Evolutionary conservation across 495 filamentous ascomycete genomes (phyloP), one percentile per base, ranked within the genome.

Genomic region (Lophiotrema nucula): DNA sequence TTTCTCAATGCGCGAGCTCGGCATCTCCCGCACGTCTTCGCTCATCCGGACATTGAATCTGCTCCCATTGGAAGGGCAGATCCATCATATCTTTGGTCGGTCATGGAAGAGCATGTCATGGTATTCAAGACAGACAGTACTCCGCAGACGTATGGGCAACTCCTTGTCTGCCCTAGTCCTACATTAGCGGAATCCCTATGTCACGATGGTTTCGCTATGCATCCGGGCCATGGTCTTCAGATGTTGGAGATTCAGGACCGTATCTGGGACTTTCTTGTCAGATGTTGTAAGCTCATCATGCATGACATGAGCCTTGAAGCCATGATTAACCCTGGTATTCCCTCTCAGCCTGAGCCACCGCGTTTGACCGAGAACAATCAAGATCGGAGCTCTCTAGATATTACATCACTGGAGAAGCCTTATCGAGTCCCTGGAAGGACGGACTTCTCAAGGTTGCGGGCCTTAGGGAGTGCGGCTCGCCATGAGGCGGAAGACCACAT

Each of bases 1-100:
- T 68, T 85, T 3, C 60, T 86, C 1, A 76, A 81, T 26, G 47
- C 78, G 0, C 69, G 82, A 1, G 76, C 68, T n/a, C 74, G 79
- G 2, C 47, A 80, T 58, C 56, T 37, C 0, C 79, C 81, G 0
- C 65, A 66, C 28, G 31, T 50, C 4, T 84, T 83, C 60, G 70
- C 69, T 1, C 49, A 27, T 2, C 58, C 59, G 0, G 79, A 83
- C 41, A 33, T 64, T n/a, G 58, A 67, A 0, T 52, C 69, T 13
- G 66, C 56, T 1, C 50, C 59, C 10, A 43, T 79, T 15, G 74
- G 72, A 1, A 18, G 38, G 1, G 46, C 56, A 0, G 59, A 60
- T 5, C 49, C 62, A 16, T 69, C 60, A 4, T 52, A 79, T 22
- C 31, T 69, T 2, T 68, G 72, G 2, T 26, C 61, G 1, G 74